Percentiles rank a stretch among this genome's conserved stretches.
These are phyloP conservation scores for Immersiporthe knoxdaviesiana DNA, from an alignment of 2,329 filamentous ascomycete genomes.

Conservation along the genomic window DNA sequence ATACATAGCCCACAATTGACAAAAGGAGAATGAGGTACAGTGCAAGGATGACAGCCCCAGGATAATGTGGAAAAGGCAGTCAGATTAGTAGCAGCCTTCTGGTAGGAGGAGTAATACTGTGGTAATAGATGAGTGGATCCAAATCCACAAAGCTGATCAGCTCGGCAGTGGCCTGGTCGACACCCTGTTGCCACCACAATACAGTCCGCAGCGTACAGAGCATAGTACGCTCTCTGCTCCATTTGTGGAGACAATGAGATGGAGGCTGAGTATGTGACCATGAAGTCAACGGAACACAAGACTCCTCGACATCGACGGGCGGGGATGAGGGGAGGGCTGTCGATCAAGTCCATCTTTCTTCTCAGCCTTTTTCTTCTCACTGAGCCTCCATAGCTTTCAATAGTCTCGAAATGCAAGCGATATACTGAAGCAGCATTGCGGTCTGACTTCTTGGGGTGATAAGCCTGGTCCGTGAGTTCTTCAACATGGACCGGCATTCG, in stretches of 20 bases:
- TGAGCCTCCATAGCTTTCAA: no score
- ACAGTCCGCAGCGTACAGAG: no score
- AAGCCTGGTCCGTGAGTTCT: neutral
- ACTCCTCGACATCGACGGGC: no score
- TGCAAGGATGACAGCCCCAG: neutral
- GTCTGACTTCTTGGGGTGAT: no score
- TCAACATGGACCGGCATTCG: neutral
- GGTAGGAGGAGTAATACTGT: neutral
- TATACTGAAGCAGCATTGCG: no score
- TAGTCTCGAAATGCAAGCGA: no score
- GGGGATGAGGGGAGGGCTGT: neutral
- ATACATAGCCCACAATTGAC: neutral
- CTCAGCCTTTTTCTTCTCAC: no score
- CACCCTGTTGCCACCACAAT: neutral
- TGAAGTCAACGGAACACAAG: no score
- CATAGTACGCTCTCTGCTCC: no score
- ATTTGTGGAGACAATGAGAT: neutral
- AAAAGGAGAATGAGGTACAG: neutral
- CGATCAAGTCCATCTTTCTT: no score
- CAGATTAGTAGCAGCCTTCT: neutral
- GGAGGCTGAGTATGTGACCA: neutral
- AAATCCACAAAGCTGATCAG: neutral
- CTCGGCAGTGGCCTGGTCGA: neutral
- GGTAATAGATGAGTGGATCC: neutral
- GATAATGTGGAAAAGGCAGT: neutral